Evolutionary conservation across 345 rosid species (phyloP).

Genomic region (Lagerstroemia speciosa): DNA sequence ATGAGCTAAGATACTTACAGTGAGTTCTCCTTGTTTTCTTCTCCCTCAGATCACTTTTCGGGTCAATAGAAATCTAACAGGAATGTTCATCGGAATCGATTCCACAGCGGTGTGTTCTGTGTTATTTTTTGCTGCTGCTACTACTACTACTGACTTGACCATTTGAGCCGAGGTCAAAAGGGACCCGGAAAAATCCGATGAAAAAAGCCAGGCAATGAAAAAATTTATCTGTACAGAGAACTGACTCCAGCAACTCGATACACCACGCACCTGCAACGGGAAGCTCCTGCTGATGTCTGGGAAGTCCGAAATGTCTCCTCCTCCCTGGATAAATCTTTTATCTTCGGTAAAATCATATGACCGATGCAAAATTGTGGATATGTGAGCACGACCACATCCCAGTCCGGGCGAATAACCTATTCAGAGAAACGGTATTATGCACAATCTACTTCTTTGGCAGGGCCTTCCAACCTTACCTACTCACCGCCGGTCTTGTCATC

Average conservation of each 20-base stretch:
- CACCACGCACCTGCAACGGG: not conserved
- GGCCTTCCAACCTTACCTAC: slow-evolving; percentile 7
- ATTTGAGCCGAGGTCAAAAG: not conserved
- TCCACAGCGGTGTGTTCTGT: not conserved
- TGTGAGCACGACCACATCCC: not conserved
- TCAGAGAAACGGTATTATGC: slow-evolving; percentile 1
- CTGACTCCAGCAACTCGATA: not conserved
- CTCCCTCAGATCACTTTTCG: not conserved
- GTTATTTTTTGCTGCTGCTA: slow-evolving; percentile 1
- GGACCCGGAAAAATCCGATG: not conserved
- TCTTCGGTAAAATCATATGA: not conserved
- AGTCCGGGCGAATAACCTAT: not conserved
- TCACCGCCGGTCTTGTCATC: slow-evolving; percentile 36
- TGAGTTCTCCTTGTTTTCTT: not conserved
- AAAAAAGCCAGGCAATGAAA: not conserved
- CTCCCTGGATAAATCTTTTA: not conserved
- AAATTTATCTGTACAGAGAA: slow-evolving; percentile 3
- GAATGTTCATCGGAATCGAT: not conserved
- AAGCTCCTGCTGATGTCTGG: not conserved
- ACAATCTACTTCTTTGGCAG: not conserved
- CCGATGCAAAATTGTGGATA: not conserved
- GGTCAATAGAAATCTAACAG: slow-evolving; percentile 1
- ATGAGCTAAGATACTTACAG: not conserved
- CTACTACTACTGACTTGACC: not conserved
- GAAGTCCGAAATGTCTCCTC: not conserved